Evolutionary conservation across 2,329 filamentous ascomycete species (phyloP).

Genomic region (Fusarium lyarnte): DNA sequence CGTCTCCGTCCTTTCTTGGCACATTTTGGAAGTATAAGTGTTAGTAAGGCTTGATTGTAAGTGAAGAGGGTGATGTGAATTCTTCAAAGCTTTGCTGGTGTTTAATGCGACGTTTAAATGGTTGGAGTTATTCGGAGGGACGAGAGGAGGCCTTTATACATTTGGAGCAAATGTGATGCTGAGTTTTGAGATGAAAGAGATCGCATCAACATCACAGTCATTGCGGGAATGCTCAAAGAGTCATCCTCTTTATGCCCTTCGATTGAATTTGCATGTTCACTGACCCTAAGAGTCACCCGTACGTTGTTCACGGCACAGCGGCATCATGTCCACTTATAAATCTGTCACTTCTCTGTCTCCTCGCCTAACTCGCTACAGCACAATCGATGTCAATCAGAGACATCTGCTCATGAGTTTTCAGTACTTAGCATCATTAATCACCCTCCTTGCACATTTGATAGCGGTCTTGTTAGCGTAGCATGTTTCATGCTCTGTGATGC

Average conservation of each 20-base stretch:
- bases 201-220: neutral
- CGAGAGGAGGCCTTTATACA: neutral
- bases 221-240: neutral
- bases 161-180: neutral
- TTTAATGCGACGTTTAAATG: rapidly evolving
- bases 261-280: neutral
- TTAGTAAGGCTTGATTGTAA: neutral
- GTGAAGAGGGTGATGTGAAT: no score
- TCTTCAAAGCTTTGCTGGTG: neutral
- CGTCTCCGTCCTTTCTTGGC: neutral
- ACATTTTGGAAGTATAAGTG: neutral
- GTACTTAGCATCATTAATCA: neutral
- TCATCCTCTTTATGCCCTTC: neutral
- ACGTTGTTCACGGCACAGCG: neutral
- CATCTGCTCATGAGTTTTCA: neutral
- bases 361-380: neutral
- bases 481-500: rapidly evolving
- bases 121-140: rapidly evolving
- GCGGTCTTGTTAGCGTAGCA: neutral
- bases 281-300: rapidly evolving
- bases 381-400: neutral
- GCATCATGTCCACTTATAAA: neutral
- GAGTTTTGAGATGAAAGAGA: rapidly evolving
- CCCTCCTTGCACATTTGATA: neutral
- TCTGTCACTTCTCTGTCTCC: neutral